phyloP scores from a whole-genome alignment of 768 basidiomycete species.

The Boletus subparvulus region DNA sequence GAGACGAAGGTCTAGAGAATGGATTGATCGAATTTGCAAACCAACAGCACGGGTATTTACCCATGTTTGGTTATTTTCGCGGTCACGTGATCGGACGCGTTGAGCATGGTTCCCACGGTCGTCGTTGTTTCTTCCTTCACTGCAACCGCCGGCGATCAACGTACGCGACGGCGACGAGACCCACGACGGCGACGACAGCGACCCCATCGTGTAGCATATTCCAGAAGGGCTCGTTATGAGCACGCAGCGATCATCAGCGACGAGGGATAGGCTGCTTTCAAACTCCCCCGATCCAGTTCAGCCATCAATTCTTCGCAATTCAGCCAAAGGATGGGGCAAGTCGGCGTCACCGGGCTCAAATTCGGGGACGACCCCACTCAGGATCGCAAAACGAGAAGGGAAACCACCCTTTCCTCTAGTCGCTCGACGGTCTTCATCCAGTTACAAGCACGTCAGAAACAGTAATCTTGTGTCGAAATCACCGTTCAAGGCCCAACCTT shows the following conservation, averaged over 20 bases:
- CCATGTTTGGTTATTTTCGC: slow-evolving; percentile 14
- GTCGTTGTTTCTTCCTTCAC: slow-evolving; percentile 13
- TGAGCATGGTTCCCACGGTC: slow-evolving; percentile 29
- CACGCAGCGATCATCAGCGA: slow-evolving; percentile 27
- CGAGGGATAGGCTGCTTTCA: slow-evolving; percentile 58
- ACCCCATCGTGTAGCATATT: slow-evolving; percentile 1
- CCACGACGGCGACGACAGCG: slow-evolving; percentile 22
- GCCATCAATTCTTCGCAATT: slow-evolving; percentile 60
- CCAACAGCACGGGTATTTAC: slow-evolving; percentile 1
- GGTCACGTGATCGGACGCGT: slow-evolving; percentile 34
- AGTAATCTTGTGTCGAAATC: slow-evolving; percentile 85
- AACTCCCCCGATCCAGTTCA: slow-evolving; percentile 66
- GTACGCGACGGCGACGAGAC: slow-evolving; percentile 16
- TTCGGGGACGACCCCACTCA: slow-evolving; percentile 56
- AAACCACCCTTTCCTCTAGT: slow-evolving; percentile 47
- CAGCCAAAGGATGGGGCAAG: slow-evolving; percentile 62
- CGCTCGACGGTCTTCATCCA: slow-evolving; percentile 71
- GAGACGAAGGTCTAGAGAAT: too few relatives aligned
- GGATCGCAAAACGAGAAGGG: slow-evolving; percentile 71
- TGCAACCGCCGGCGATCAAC: slow-evolving; percentile 9
- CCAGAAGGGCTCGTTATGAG: slow-evolving; percentile 25
- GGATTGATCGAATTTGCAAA: too few relatives aligned
- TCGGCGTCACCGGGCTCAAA: slow-evolving; percentile 36
- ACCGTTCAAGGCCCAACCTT: slow-evolving; percentile 72
- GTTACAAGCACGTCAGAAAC: slow-evolving; percentile 74